phyloP scores from a whole-genome alignment of 108 stramenopile genomes.

The Fistulifera solaris region DNA sequence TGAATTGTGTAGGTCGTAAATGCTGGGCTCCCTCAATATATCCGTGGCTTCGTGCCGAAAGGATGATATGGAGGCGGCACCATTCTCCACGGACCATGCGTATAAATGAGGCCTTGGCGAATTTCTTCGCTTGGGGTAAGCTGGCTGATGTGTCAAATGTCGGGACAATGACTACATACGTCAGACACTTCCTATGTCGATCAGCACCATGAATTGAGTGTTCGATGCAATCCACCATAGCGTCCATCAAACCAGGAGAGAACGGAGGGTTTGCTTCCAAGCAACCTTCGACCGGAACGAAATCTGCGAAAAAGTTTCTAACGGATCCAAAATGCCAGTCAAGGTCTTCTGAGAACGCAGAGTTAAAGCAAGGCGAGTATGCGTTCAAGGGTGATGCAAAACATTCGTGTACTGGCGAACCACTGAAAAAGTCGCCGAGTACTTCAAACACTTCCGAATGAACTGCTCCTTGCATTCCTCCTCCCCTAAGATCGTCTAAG shows the following conservation, averaged over 20 bases:
- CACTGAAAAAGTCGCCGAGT: slow-evolving; percentile 26
- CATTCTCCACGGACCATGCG: not conserved
- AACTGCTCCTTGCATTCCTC: slow-evolving; percentile 78
- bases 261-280: slow-evolving; percentile 77
- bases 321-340: slow-evolving; percentile 73
- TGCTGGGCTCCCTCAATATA: slow-evolving; percentile 72
- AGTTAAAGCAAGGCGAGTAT: slow-evolving; percentile 26
- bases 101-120: not conserved
- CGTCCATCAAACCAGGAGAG: slow-evolving; percentile 51
- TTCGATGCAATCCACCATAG: slow-evolving; percentile 38
- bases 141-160: slow-evolving; percentile 10
- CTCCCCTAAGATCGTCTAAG: slow-evolving; percentile 50
- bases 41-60: slow-evolving; percentile 52
- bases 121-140: slow-evolving; percentile 1
- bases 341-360: slow-evolving; percentile 56
- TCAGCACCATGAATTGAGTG: slow-evolving; percentile 25
- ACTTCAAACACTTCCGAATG: slow-evolving; percentile 51
- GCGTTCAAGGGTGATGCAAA: slow-evolving; percentile 71
- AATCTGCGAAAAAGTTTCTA: slow-evolving; percentile 46
- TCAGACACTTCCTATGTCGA: slow-evolving; percentile 10
- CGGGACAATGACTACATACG: slow-evolving; percentile 61
- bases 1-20: slow-evolving; percentile 59
- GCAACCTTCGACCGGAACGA: slow-evolving; percentile 22
- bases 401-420: slow-evolving; percentile 33
- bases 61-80: slow-evolving; percentile 27